Evolutionary conservation across 306 rosid genomes (phyloP).

Genomic region (Crotalaria pallida): DNA sequence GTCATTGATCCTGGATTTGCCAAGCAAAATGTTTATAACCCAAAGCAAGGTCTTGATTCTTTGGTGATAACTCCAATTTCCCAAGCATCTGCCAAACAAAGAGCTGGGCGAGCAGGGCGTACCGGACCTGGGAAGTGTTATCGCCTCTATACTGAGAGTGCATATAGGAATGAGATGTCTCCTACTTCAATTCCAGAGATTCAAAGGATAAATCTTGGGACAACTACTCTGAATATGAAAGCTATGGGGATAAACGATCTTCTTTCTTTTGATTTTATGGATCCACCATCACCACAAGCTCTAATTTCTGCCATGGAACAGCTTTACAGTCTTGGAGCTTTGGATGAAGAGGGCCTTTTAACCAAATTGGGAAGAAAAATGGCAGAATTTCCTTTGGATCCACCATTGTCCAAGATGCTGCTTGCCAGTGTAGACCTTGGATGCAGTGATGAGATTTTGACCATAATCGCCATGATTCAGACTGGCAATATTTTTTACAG

Average conservation of each 20-base stretch:
- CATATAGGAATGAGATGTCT: constrained; percentile 80
- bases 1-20: constrained; percentile 89
- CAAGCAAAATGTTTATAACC: constrained; percentile 83
- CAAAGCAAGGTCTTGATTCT: constrained; percentile 77
- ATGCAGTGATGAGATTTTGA: constrained; percentile 87
- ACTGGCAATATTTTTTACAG: constrained; percentile 84
- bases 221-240: constrained; percentile 66
- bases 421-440: constrained; percentile 92
- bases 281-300: constrained; percentile 89
- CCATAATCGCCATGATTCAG: constrained; percentile 83
- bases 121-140: constrained; percentile 88
- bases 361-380: constrained; percentile 87
- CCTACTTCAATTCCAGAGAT: constrained; percentile 74
- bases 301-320: constrained; percentile 78
- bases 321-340: constrained; percentile 77
- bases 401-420: constrained; percentile 82
- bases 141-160: constrained; percentile 80
- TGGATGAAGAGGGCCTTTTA: constrained; percentile 80
- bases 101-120: constrained; percentile 89
- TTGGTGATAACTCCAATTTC: constrained; percentile 82
- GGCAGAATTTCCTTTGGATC: constrained; percentile 90
- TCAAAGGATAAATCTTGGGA: constrained; percentile 73
- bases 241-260: constrained; percentile 86
- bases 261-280: constrained; percentile 77
- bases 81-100: constrained; percentile 86